A percentile compares a stretch with the other conserved stretches of the same genome.
Conservation (phyloP, 345 rosid genomes). For the Arabidopsis thaliana region DNA sequence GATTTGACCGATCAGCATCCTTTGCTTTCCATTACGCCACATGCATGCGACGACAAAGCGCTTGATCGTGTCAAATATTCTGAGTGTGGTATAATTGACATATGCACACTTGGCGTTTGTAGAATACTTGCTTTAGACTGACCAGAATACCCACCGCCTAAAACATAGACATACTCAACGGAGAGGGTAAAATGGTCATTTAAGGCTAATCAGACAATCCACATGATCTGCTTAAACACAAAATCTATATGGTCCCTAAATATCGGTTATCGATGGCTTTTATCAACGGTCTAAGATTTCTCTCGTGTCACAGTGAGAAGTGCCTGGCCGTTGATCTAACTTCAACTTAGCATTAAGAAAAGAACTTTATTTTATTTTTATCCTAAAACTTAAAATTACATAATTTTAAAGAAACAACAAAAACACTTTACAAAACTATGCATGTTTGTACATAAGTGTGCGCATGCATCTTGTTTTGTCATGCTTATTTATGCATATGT, state of each 20-base stretch:
- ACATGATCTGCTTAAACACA: constrained; percentile 42
- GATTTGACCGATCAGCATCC: background rate
- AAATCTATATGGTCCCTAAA: constrained; percentile 42
- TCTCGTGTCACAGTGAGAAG: constrained; percentile 3
- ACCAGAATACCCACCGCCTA: constrained; percentile 18
- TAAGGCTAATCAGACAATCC: constrained; percentile 28
- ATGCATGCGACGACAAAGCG: constrained; percentile 14
- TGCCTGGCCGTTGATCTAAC: constrained; percentile 42
- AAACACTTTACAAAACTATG: constrained; percentile 21
- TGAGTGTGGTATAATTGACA: constrained; percentile 26
- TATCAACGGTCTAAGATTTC: constrained; percentile 17
- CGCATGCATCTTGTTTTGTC: constrained; percentile 42
- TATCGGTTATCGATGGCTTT: constrained; percentile 30
- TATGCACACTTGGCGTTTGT: constrained; percentile 22
- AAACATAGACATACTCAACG: constrained; percentile 4
- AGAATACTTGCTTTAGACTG: background rate
- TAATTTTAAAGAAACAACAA: constrained; percentile 13
- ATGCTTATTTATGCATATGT: constrained; percentile 43
- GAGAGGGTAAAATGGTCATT: constrained; percentile 12
- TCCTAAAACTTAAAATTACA: background rate
- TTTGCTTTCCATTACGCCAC: background rate
- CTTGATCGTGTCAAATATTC: constrained; percentile 27
- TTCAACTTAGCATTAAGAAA: constrained; percentile 18
- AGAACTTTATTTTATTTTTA: background rate
- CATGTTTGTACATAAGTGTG: constrained; percentile 35